Evolutionary conservation across 306 rosid genomes (phyloP), one percentile per base, ranked within the genome.

Genomic region (Begonia masoniana): DNA sequence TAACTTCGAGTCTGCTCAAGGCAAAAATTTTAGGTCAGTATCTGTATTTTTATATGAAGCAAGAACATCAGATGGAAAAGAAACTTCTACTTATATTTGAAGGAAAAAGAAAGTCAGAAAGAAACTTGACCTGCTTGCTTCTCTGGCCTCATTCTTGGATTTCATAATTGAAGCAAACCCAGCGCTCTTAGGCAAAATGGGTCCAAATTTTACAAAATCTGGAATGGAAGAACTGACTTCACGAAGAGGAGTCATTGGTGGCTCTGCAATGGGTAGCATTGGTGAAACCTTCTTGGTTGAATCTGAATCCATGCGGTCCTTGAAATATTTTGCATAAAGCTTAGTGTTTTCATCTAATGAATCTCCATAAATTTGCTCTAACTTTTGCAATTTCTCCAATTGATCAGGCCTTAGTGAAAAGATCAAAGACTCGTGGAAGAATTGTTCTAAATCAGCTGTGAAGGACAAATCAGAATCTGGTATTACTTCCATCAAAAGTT

Each of bases 221-320:
- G 97, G 95, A 74, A 89, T 55, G 6, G 91, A 80, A 41, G 76
- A 51, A 70, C 88, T 85, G 65, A 89, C 74, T 74, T 89, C 97
- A 67, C 80, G 95, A 77, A 82, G 65, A 65, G 95, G 95, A 59
- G 95, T 85, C 94, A 76, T 85, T 10, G 97, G 97, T 1, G 97
- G 94, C 77, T 89, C 97, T 0, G 94, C 97, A 61, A 89, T 89
- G 19, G 97, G 95, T 66, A 89, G 59, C 97, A 85, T 85, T 17
- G 91, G 85, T 60, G 68, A 59, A 51, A 78, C 70, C 74, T 76
- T 89, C 77, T 77, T 85, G 57, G 71, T 54, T 6, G 83, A 76
- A 70, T 89, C 87, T 50, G 62, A 55, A 60, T 64, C 76, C 78
- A 80, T 68, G 58, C 87, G 82, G 58, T 82, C 94, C 66, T 78